Evolutionary conservation across 768 basidiomycete species (phyloP).

Genomic region (Boletus sp.): DNA sequence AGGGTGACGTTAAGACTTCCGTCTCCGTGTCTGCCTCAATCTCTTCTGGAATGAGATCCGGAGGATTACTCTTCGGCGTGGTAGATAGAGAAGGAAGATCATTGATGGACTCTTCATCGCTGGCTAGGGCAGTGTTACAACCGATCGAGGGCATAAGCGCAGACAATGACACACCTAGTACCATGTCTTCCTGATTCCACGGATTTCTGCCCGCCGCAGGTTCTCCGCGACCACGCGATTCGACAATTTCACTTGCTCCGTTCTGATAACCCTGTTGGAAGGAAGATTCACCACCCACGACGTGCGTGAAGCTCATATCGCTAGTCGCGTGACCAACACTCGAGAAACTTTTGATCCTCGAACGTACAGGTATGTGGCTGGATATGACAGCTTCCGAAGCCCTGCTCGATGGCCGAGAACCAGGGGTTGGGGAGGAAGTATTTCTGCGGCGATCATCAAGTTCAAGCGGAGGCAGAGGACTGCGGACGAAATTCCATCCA

Average conservation of each 20-base stretch:
- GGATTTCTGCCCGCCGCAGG: slow-evolving; percentile 15
- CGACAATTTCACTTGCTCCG: slow-evolving; percentile 27
- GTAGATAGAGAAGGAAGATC: slow-evolving; percentile 25
- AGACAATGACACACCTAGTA: slow-evolving; percentile 17
- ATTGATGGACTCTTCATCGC: slow-evolving; percentile 36
- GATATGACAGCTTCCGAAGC: slow-evolving; percentile 21
- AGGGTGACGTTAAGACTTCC: slow-evolving; percentile 26
- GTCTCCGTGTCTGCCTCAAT: slow-evolving; percentile 26
- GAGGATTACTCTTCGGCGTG: slow-evolving; percentile 25
- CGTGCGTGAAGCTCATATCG: slow-evolving; percentile 23
- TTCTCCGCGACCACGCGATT: slow-evolving; percentile 24
- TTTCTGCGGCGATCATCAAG: slow-evolving; percentile 26
- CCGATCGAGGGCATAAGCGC: background rate
- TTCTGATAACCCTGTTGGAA: slow-evolving; percentile 28
- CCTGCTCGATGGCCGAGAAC: slow-evolving; percentile 26
- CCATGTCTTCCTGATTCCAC: slow-evolving; percentile 16
- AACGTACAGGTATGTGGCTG: slow-evolving; percentile 47
- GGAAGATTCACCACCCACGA: slow-evolving; percentile 23
- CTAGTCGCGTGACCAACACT: slow-evolving; percentile 15
- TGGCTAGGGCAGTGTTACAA: slow-evolving; percentile 28
- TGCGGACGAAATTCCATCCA: slow-evolving; percentile 42
- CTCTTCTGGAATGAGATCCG: slow-evolving; percentile 14
- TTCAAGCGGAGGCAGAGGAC: slow-evolving; percentile 41
- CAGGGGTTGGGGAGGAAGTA: slow-evolving; percentile 26
- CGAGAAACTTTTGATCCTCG: slow-evolving; percentile 35